Conservation (phyloP, 345 rosid species). For the Euphorbia tirucalli region DNA sequence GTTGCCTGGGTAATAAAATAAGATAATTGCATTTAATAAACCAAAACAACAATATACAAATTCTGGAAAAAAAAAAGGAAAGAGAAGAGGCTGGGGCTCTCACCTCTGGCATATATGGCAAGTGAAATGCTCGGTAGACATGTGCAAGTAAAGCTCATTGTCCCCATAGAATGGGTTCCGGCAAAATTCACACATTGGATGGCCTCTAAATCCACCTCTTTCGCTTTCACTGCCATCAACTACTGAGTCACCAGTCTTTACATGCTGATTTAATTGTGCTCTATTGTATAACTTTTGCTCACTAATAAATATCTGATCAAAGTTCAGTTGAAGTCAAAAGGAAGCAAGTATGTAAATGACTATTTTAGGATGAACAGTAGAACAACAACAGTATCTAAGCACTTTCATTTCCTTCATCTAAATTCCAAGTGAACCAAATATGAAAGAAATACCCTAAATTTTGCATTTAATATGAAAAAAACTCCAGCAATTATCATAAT, state of each 20-base stretch:
- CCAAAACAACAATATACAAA: not conserved
- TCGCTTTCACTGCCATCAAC: slow-evolving; percentile 32
- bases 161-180: slow-evolving; percentile 26
- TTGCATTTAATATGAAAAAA: not conserved
- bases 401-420: not conserved
- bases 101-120: slow-evolving; percentile 34
- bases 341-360: not conserved
- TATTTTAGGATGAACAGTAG: not conserved
- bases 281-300: slow-evolving; percentile 28
- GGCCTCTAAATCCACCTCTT: slow-evolving; percentile 31
- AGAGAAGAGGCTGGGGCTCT: not conserved
- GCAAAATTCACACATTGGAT: slow-evolving; percentile 30
- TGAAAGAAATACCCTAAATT: not conserved
- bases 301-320: slow-evolving; percentile 23
- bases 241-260: slow-evolving; percentile 25
- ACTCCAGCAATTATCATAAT: slow-evolving; percentile 1
- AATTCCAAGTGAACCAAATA: not conserved
- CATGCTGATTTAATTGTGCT: slow-evolving; percentile 24
- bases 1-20: slow-evolving; percentile 19
- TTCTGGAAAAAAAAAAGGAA: not conserved
- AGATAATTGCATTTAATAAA: not conserved
- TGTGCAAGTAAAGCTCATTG: slow-evolving; percentile 27
- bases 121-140: slow-evolving; percentile 33
- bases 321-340: slow-evolving; percentile 5
- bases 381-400: not conserved